A percentile compares a stretch with the other conserved stretches of the same genome.
Conservation (phyloP, 2,329 filamentous ascomycete genomes). For the Colletotrichum filicis region DNA sequence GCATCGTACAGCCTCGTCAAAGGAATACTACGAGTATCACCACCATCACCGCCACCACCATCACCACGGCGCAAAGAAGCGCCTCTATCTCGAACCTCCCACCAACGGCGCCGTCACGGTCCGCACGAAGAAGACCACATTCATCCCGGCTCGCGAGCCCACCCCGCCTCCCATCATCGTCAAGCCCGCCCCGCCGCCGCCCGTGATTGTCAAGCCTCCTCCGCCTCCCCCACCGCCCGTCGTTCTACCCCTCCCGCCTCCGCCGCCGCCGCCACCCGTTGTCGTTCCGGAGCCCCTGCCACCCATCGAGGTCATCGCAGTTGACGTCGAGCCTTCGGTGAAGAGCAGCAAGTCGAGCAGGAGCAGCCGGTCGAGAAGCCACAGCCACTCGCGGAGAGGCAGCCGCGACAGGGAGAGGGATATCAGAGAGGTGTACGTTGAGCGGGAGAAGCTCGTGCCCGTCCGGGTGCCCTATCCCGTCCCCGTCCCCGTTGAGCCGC, state of each 20-base stretch:
- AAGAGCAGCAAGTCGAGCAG: slow-evolving; percentile 28
- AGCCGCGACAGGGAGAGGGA: slow-evolving; percentile 30
- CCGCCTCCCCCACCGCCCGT: slow-evolving; percentile 37
- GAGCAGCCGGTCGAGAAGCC: slow-evolving; percentile 39
- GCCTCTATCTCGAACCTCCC: slow-evolving; percentile 54
- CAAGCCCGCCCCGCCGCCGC: slow-evolving; percentile 38
- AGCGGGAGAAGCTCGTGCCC: slow-evolving; percentile 61
- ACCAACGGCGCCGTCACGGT: slow-evolving; percentile 50
- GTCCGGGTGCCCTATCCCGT: slow-evolving; percentile 54
- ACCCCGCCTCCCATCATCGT: slow-evolving; percentile 42
- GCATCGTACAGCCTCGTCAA: slow-evolving; percentile 26
- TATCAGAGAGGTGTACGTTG: slow-evolving; percentile 58
- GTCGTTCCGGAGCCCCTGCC: slow-evolving; percentile 36
- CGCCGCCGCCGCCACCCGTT: slow-evolving; percentile 38
- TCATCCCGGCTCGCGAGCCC: slow-evolving; percentile 50
- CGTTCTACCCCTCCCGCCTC: slow-evolving; percentile 39
- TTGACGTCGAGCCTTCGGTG: slow-evolving; percentile 41
- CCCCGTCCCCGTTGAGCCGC: slow-evolving; percentile 46
- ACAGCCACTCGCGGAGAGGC: slow-evolving; percentile 42
- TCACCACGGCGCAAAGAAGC: slow-evolving; percentile 49
- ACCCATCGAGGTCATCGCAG: slow-evolving; percentile 41
- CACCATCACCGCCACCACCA: slow-evolving; percentile 41
- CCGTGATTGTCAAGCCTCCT: slow-evolving; percentile 31
- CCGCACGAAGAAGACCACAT: slow-evolving; percentile 49
- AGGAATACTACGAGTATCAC: slow-evolving; percentile 33